Evolutionary conservation across 257 asterid genomes (phyloP).

Genomic region (Fraxinus cuspidata): DNA sequence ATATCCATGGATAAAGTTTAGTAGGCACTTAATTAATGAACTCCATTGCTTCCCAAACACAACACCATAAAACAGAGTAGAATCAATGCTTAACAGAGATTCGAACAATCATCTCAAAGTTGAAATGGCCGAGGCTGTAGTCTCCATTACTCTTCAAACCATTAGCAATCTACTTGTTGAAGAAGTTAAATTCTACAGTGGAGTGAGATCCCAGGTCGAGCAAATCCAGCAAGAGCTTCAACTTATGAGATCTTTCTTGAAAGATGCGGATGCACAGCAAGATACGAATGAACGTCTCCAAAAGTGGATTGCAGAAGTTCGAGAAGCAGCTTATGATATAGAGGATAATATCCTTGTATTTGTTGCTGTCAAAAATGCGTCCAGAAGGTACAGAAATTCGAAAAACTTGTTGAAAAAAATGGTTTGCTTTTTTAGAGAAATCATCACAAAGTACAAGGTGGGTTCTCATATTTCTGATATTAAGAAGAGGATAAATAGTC

Average conservation of each 20-base stretch:
- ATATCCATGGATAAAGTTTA: too few relatives aligned
- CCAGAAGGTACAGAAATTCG: slow-evolving; percentile 21
- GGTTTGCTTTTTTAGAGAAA: slow-evolving; percentile 11
- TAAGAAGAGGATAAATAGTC: slow-evolving; percentile 19
- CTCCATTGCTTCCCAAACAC: background rate
- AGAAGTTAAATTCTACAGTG: slow-evolving; percentile 27
- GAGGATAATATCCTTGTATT: slow-evolving; percentile 39
- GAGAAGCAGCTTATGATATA: slow-evolving; percentile 45
- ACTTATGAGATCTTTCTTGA: slow-evolving; percentile 37
- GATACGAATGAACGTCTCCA: slow-evolving; percentile 26
- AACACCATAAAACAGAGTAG: background rate
- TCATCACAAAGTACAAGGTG: slow-evolving; percentile 20
- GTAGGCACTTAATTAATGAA: too few relatives aligned
- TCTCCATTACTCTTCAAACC: slow-evolving; percentile 29
- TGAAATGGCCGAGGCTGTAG: slow-evolving; percentile 40
- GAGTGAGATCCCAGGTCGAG: slow-evolving; percentile 36
- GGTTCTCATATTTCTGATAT: slow-evolving; percentile 31
- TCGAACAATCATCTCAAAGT: background rate
- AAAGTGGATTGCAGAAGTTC: slow-evolving; percentile 36
- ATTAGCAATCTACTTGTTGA: slow-evolving; percentile 29
- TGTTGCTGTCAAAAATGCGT: slow-evolving; percentile 18
- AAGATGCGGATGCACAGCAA: slow-evolving; percentile 37
- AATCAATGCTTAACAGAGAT: too few relatives aligned
- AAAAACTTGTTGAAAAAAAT: slow-evolving; percentile 17
- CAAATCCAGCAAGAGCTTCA: slow-evolving; percentile 33